Conservation (phyloP, 1,284 basidiomycete genomes). For the Sanghuangporus sanghuang region DNA sequence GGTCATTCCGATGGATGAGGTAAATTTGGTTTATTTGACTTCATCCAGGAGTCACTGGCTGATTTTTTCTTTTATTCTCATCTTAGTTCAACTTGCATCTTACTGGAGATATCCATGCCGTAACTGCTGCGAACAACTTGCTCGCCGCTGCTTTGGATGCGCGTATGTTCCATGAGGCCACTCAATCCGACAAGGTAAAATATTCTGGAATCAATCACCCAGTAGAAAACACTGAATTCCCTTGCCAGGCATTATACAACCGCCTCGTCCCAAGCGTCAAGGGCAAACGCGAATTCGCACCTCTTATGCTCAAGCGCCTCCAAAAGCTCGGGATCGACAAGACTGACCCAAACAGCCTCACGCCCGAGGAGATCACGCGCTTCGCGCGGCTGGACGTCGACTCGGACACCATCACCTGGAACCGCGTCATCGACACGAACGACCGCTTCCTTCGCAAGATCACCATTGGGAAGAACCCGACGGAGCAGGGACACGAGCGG, state of each 20-base stretch:
- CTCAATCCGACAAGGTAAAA: constrained; percentile 85
- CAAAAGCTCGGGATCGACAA: constrained; percentile 95
- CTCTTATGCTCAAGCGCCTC: constrained; percentile 94
- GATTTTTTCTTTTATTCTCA: not conserved
- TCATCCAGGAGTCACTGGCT: not conserved
- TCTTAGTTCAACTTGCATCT: constrained; percentile 87
- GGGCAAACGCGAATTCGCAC: constrained; percentile 91
- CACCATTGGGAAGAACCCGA: constrained; percentile 85
- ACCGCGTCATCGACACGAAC: constrained; percentile 95
- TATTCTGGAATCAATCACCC: not conserved
- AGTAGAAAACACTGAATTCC: not conserved
- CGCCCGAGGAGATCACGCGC: constrained; percentile 84
- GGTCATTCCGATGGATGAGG: constrained; percentile 99
- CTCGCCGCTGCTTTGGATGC: constrained; percentile 96
- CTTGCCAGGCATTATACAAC: constrained; percentile 70
- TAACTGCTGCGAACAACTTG: constrained; percentile 96
- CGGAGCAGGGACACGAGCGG: constrained; percentile 88
- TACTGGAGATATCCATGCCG: constrained; percentile 98
- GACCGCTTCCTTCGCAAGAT: constrained; percentile 83
- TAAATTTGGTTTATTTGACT: not conserved
- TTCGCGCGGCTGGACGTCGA: constrained; percentile 95
- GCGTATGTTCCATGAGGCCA: constrained; percentile 97
- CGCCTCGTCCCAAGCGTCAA: constrained; percentile 93
- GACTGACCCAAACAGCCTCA: constrained; percentile 89
- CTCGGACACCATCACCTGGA: constrained; percentile 92